Base-by-base conservation (phyloP, 1,284 basidiomycete species). In the Boletellus sp. region DNA sequence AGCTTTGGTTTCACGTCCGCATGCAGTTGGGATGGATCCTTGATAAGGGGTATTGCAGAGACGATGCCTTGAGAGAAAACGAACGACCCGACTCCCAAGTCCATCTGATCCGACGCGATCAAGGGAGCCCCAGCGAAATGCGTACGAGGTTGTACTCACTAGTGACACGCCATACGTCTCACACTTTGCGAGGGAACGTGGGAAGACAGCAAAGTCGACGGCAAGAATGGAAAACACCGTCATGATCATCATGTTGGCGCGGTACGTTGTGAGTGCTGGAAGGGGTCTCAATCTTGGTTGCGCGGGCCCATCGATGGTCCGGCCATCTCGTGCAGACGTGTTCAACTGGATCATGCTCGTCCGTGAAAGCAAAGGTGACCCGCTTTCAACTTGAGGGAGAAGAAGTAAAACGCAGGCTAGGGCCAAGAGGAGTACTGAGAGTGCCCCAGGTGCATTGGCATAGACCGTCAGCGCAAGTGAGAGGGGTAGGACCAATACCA, bases 171-270 rank as follows among this genome's bases (percentile, higher is more conserved):
- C 97, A 72, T 85, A 97, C 0, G 90, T 89, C 71, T 99, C 95
- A 64, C 93, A 96, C 67, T 99, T 99, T 11, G 89, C 93, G 45
- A 97, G 79, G 8, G 73, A 71, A 13, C 97, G 81, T 0, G 96
- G 96, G 64, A 98, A 99, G 22, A 96, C 79, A 0, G 82, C 82
- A 64, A 99, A 99, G 66, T 99, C 97, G 44, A 99, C 96, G 0
- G 97, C 96, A 8, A 99, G 81, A 56, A 99, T 99, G 37, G 86
- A 88, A 40, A 97, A 78, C 38, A 89, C 73, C 0, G 97, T 98
- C 78, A 99, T 83, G 32, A 97, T 73, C 79, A 99, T 89, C 92
- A 98, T 95, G 65, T 98, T 92, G 2, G 94, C 85, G 44, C 97
- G 79, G 67, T 97, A 99, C 0, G 89, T 84, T 8, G 93, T 91